phyloP scores from a whole-genome alignment of 495 filamentous ascomycete genomes.

The Hyaloscypha hepaticicola region DNA sequence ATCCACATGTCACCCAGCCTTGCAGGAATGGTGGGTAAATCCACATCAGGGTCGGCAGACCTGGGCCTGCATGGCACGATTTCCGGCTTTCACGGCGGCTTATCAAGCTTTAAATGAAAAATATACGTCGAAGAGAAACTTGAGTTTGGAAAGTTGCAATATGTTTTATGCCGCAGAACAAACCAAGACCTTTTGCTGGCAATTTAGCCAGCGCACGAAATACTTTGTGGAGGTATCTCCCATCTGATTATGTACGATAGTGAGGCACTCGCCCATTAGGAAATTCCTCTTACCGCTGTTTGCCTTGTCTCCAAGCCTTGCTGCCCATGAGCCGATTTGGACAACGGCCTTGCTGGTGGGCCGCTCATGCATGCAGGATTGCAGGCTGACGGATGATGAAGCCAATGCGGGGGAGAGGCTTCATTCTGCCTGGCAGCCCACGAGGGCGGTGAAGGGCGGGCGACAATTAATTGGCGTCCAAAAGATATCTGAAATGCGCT shows the following conservation, averaged over 20 bases:
- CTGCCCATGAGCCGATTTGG: not conserved
- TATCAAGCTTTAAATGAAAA: not conserved
- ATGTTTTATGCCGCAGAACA: not conserved
- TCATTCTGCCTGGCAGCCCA: not conserved
- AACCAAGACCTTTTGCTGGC: not conserved
- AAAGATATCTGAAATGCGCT: not conserved
- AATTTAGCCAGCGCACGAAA: not conserved
- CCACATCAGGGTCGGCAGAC: not conserved
- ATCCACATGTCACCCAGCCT: not conserved
- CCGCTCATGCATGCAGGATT: not conserved
- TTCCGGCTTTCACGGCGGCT: not conserved
- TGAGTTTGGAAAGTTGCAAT: not conserved
- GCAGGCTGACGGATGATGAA: too few relatives aligned
- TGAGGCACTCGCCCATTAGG: not conserved
- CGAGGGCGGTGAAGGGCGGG: not conserved
- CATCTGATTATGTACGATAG: slow-evolving; percentile 5
- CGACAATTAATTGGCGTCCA: not conserved
- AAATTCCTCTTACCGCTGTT: slow-evolving; percentile 6
- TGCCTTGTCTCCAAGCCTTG: not conserved
- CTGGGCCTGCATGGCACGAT: slow-evolving; percentile 6
- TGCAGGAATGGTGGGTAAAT: not conserved
- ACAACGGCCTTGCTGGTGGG: not conserved
- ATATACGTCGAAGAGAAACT: not conserved
- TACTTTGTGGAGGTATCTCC: not conserved
- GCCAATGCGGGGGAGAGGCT: not conserved